A percentile compares a stretch with the other conserved stretches of the same genome.
Evolutionary conservation across 2,329 filamentous ascomycete species (phyloP).

Genomic region (Chaetomium olivaceum): DNA sequence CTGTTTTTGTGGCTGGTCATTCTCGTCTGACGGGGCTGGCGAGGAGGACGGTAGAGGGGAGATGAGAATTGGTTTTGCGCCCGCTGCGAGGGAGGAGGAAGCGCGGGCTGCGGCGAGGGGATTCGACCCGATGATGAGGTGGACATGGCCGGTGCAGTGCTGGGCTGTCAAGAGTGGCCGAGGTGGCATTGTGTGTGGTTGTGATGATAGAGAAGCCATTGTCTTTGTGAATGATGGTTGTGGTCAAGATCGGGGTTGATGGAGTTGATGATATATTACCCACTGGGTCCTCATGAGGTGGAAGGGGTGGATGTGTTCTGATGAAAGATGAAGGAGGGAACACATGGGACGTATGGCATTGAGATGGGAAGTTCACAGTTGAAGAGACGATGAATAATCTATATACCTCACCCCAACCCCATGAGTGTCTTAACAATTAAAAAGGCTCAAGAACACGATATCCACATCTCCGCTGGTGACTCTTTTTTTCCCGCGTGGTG

Average conservation of each 20-base stretch:
- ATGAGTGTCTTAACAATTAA: background rate
- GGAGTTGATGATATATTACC: background rate
- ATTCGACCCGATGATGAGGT: slow-evolving; percentile 84
- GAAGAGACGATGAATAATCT: background rate
- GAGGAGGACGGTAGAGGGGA: slow-evolving; percentile 50
- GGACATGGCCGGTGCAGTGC: slow-evolving; percentile 69
- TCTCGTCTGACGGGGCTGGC: background rate
- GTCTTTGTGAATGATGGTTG: background rate
- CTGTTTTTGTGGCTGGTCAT: background rate
- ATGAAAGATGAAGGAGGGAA: background rate
- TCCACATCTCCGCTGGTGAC: slow-evolving; percentile 28
- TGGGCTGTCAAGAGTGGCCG: slow-evolving; percentile 65
- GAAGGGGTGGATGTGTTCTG: too few relatives aligned
- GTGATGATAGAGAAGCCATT: slow-evolving; percentile 29
- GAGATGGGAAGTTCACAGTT: background rate
- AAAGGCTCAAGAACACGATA: slow-evolving; percentile 6
- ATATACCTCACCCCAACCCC: slow-evolving; percentile 1
- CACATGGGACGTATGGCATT: background rate
- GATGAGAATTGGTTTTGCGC: slow-evolving; percentile 78
- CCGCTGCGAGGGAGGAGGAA: slow-evolving; percentile 75
- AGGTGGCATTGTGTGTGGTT: slow-evolving; percentile 27
- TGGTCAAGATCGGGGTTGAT: background rate
- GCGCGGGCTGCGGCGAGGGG: slow-evolving; percentile 85
- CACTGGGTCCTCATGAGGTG: background rate
- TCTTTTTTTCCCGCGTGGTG: slow-evolving; percentile 15